Evolutionary conservation across 1,139 yeast species (phyloP).

Genomic region (Lizanozyma gosingica): DNA sequence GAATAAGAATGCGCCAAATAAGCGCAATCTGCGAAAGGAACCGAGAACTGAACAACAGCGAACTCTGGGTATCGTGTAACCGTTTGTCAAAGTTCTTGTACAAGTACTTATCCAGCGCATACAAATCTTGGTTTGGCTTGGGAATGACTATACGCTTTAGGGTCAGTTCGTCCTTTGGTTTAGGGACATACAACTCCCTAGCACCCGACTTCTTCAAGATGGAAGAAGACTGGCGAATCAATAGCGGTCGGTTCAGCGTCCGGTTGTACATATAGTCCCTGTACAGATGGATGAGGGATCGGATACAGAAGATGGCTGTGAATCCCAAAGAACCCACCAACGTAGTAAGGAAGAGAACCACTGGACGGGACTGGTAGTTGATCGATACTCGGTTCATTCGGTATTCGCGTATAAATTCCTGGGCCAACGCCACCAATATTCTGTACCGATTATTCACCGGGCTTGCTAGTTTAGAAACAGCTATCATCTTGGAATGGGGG

Average conservation of each 20-base stretch:
- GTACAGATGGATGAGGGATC: conserved; percentile 22
- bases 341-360: conserved; percentile 34
- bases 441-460: neutral
- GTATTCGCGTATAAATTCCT: neutral
- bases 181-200: conserved; percentile 47
- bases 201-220: conserved; percentile 41
- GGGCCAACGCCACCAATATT: neutral
- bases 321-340: conserved; percentile 35
- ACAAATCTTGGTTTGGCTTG: conserved; percentile 50
- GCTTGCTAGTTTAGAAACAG: neutral
- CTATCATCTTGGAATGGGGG: too few relatives aligned
- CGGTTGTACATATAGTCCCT: conserved; percentile 22
- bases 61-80: conserved; percentile 14
- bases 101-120: conserved; percentile 60
- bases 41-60: conserved; percentile 44
- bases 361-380: conserved; percentile 39
- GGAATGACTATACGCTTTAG: conserved; percentile 44
- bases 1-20: conserved; percentile 76
- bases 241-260: conserved; percentile 25
- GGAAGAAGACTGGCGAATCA: conserved; percentile 36
- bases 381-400: conserved; percentile 8
- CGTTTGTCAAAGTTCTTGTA: conserved; percentile 45
- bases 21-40: conserved; percentile 68
- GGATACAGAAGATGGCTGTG: conserved; percentile 27
- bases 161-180: conserved; percentile 12